A percentile compares a stretch with the other conserved stretches of the same genome.
Conservation (phyloP, 345 rosid genomes). For the Combretum micranthum region DNA sequence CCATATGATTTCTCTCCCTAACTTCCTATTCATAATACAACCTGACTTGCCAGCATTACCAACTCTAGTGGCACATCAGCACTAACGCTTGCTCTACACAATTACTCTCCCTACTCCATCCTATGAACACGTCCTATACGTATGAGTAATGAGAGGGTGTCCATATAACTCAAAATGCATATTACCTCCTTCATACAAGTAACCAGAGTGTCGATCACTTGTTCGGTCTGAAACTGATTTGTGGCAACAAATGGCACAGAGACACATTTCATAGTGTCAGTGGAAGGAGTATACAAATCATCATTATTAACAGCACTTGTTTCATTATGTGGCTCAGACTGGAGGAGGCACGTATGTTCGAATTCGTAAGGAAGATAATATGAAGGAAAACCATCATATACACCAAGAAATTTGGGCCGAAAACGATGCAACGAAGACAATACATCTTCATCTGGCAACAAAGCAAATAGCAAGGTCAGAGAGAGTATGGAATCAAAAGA, state of each 20-base stretch:
- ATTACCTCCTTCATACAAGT: conserved; percentile 61
- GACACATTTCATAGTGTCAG: conserved; percentile 45
- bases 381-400: conserved; percentile 44
- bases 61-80: too few relatives aligned
- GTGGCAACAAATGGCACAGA: conserved; percentile 66
- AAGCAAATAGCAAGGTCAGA: conserved; percentile 10
- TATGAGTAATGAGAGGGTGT: too few relatives aligned
- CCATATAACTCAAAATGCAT: conserved; percentile 4
- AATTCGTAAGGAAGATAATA: conserved; percentile 55
- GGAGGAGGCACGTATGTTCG: conserved; percentile 57
- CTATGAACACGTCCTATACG: too few relatives aligned
- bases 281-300: conserved; percentile 27
- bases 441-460: conserved; percentile 70
- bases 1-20: too few relatives aligned
- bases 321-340: conserved; percentile 34
- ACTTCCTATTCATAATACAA: too few relatives aligned
- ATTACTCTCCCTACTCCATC: too few relatives aligned
- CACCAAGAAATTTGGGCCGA: conserved; percentile 60
- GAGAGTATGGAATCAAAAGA: neutral
- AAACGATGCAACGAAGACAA: conserved; percentile 56
- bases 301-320: conserved; percentile 26
- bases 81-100: too few relatives aligned
- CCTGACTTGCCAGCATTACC: too few relatives aligned
- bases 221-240: conserved; percentile 40
- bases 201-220: conserved; percentile 39